Base-by-base conservation (phyloP, 306 rosid species). In the Cucumis hystrix region DNA sequence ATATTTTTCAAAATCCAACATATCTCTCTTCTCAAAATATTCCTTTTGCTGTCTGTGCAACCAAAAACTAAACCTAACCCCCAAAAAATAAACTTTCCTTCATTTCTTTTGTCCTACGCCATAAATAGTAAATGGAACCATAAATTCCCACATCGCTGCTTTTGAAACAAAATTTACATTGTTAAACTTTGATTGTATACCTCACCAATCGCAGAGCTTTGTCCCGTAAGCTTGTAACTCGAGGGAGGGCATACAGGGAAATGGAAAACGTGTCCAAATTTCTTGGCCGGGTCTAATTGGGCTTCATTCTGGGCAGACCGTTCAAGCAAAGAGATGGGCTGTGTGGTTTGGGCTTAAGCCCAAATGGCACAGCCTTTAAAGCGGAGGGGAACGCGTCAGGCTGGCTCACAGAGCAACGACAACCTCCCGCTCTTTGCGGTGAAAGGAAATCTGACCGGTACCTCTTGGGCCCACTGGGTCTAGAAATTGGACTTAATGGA, bases 401-500 rank as follows among this genome's bases (percentile, higher is more conserved):
- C 81, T 84, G 83, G 83, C 8, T 54, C 45, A 84, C 85, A 84
- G 81, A 79, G 81, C 83, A 81, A 58, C 77, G 81, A 67, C 0
- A 2, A 75, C 84, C 75, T 84, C 61, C 80, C 61, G 12, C 74
- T 80, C 82, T 33, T 10, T 25, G 71, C 78, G 14, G 82, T 75
- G 80, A 77, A 71, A 74, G 86, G 86, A 78, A 33, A 55, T 2
- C 23, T 55, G 59, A 7, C 59, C 10, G 10, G 59, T 17, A 21
- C 21, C 59, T 54, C 10, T 54, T 54, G 21, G 59, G 10, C 59
- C 10, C 14, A 1, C 55, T 13, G 1, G 57, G 57, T 16, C 57
- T 2, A 15, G 8, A 1, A 6, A 52, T 52, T 52, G 57, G 13
- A 23, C 57, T 8, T 52, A 17, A 54, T 54, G 59, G 23, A 55